Evolutionary conservation across 441 rosid genomes (phyloP).

Genomic region (Eutrema salsugineum): DNA sequence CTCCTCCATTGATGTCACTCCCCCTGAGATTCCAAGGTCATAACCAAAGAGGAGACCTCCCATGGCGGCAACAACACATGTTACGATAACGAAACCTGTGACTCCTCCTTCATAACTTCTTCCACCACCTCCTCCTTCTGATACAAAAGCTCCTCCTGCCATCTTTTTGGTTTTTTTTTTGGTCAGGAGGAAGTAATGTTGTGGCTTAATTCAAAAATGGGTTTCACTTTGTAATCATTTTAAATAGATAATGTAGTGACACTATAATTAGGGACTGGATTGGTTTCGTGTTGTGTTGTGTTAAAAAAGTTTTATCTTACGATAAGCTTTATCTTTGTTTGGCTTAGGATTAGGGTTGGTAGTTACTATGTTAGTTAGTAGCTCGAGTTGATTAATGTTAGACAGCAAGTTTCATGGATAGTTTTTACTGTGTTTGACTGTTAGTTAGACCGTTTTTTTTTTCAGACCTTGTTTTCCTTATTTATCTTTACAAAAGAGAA

Average conservation of each 20-base stretch:
- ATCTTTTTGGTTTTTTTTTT: constrained; percentile 23
- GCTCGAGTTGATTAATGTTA: neutral
- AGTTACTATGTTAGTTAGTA: neutral
- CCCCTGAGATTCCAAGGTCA: constrained; percentile 94
- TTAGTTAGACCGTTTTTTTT: constrained; percentile 5
- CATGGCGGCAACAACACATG: constrained; percentile 89
- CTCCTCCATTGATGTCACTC: constrained; percentile 73
- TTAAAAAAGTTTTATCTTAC: neutral
- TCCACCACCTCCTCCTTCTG: constrained; percentile 29
- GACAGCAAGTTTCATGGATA: neutral
- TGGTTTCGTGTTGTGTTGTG: neutral
- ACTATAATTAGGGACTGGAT: neutral
- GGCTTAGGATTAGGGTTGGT: neutral
- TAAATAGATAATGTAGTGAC: neutral
- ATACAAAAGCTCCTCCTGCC: constrained; percentile 56
- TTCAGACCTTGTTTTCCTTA: neutral
- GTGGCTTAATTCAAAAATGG: constrained; percentile 1
- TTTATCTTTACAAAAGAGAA: neutral
- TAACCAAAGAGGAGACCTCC: constrained; percentile 90
- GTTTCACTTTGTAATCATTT: constrained; percentile 3
- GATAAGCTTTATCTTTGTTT: constrained; percentile 3
- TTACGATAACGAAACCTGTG: constrained; percentile 55
- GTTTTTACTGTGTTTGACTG: neutral
- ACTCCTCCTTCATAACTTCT: constrained; percentile 71
- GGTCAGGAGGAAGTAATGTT: neutral